A percentile compares a stretch with the other conserved stretches of the same genome.
Evolutionary conservation across 331 rosid species (phyloP).

Genomic region (Quercus tomentella): DNA sequence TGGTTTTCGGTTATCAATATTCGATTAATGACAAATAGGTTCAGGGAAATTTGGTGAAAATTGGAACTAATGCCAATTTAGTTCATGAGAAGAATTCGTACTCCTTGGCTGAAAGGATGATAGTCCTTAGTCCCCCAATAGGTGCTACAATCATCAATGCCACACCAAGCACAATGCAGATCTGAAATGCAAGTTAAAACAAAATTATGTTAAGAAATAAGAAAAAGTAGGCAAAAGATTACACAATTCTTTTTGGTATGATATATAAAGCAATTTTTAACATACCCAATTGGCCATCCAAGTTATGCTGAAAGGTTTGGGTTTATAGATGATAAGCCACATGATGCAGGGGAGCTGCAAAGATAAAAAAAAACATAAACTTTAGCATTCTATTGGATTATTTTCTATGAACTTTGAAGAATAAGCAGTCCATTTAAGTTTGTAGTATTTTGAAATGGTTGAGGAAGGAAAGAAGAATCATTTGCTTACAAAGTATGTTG

Average conservation of each 20-base stretch:
- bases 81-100: slow-evolving; percentile 59
- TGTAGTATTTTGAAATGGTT: background rate
- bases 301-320: slow-evolving; percentile 60
- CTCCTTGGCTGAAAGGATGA: slow-evolving; percentile 49
- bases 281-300: slow-evolving; percentile 87
- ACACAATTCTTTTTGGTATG: background rate
- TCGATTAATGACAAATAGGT: too few species aligned
- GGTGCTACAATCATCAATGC: slow-evolving; percentile 62
- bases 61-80: background rate
- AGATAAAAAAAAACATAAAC: background rate
- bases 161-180: slow-evolving; percentile 71
- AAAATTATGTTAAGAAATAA: background rate
- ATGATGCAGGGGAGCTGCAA: slow-evolving; percentile 88
- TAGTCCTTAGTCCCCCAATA: slow-evolving; percentile 79
- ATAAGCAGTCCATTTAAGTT: too few species aligned
- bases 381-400: background rate
- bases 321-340: slow-evolving; percentile 86
- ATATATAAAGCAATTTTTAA: background rate
- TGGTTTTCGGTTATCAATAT: too few species aligned
- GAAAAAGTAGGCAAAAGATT: background rate
- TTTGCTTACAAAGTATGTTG: slow-evolving; percentile 77
- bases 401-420: background rate
- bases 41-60: too few species aligned
- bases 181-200: slow-evolving; percentile 42
- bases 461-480: background rate